A percentile compares a stretch with the other conserved stretches of the same genome.
Evolutionary conservation across 2,329 filamentous ascomycete genomes (phyloP).

Genomic region (Phialophora verrucosa): DNA sequence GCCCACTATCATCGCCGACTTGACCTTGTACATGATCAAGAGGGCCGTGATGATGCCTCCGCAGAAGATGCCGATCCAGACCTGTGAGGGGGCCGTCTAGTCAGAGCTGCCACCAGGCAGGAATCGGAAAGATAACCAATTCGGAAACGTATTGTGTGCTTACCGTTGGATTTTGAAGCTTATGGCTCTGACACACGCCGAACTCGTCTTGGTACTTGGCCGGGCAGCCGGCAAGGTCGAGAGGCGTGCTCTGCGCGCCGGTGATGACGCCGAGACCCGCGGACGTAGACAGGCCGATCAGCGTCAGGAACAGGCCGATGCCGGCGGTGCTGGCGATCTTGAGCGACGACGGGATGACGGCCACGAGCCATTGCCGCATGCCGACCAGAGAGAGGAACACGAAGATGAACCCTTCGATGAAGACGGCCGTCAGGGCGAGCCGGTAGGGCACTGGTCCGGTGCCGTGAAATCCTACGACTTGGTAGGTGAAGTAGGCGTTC

Average conservation of each 20-base stretch:
- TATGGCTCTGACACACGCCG: constrained; percentile 69
- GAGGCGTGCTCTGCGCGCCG: constrained; percentile 68
- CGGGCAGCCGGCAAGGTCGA: constrained; percentile 76
- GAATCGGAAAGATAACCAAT: neutral
- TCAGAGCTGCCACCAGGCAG: neutral
- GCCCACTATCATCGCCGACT: constrained; percentile 82
- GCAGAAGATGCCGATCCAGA: constrained; percentile 85
- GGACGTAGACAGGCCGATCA: constrained; percentile 72
- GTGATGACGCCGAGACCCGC: constrained; percentile 81
- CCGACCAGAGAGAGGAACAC: constrained; percentile 78
- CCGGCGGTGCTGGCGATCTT: constrained; percentile 86
- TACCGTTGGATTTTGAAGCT: constrained; percentile 83
- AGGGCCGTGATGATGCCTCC: constrained; percentile 80
- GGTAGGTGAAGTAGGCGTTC: constrained; percentile 64
- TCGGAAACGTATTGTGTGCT: too few species aligned
- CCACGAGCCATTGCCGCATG: constrained; percentile 85
- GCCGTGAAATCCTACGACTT: constrained; percentile 78
- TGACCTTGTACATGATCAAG: constrained; percentile 83
- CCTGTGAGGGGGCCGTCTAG: neutral
- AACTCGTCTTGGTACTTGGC: constrained; percentile 50
- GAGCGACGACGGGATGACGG: constrained; percentile 80
- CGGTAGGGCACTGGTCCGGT: constrained; percentile 73
- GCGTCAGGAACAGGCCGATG: constrained; percentile 77
- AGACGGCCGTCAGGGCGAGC: constrained; percentile 82
- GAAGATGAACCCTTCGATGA: constrained; percentile 87